Evolutionary conservation across 2,329 filamentous ascomycete species (phyloP).

Genomic region (Calonectria naviculata): DNA sequence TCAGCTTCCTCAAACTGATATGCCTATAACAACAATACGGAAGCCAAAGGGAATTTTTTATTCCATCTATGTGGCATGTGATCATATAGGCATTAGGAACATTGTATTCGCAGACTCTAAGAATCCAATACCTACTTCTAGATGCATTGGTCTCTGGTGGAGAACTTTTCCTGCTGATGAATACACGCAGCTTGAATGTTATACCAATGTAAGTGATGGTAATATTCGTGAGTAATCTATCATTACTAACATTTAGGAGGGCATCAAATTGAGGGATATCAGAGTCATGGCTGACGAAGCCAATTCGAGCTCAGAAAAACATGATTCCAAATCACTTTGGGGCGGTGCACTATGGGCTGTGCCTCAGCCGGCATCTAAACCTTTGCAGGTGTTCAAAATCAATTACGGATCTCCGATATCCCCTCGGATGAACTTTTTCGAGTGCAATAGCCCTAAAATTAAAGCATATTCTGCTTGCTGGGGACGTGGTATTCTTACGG

Average conservation of each 20-base stretch:
- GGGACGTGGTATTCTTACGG: background rate
- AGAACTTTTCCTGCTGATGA: background rate
- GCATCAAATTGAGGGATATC: background rate
- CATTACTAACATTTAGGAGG: background rate
- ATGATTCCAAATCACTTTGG: too few relatives aligned
- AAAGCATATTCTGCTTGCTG: background rate
- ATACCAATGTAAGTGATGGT: background rate
- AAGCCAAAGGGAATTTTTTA: background rate
- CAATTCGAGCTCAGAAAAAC: too few relatives aligned
- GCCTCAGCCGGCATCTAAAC: background rate
- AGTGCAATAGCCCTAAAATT: background rate
- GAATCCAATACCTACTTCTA: background rate
- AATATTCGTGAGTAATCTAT: too few relatives aligned
- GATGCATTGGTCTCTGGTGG: background rate
- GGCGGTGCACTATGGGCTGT: background rate
- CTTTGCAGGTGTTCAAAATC: background rate
- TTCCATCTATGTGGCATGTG: background rate
- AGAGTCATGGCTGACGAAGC: background rate
- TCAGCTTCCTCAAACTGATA: background rate
- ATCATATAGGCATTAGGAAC: background rate
- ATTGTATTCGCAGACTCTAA: background rate
- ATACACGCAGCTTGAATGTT: background rate
- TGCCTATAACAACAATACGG: background rate
- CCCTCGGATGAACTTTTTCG: background rate
- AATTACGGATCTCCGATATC: background rate